phyloP scores from a whole-genome alignment of 495 filamentous ascomycete genomes.

The Penicillium paradoxum region DNA sequence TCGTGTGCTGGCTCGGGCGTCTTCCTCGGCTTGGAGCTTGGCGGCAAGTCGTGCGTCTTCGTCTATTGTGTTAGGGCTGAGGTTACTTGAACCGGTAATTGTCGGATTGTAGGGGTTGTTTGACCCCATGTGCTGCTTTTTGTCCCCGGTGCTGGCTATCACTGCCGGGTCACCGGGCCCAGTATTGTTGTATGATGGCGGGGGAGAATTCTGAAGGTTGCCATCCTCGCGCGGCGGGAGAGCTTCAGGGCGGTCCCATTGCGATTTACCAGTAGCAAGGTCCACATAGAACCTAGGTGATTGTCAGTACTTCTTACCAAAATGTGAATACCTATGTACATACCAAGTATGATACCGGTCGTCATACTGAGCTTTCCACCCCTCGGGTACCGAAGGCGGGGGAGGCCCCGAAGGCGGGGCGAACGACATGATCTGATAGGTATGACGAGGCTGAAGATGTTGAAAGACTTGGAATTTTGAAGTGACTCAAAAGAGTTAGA shows the following conservation, averaged over 20 bases:
- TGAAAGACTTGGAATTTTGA: background rate
- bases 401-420: constrained; percentile 72
- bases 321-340: constrained; percentile 12
- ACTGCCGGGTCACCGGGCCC: constrained; percentile 32
- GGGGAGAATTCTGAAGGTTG: constrained; percentile 47
- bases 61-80: constrained; percentile 40
- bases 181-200: constrained; percentile 58
- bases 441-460: background rate
- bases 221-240: constrained; percentile 48
- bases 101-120: constrained; percentile 56
- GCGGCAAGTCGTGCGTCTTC: constrained; percentile 72
- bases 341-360: constrained; percentile 75
- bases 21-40: constrained; percentile 76
- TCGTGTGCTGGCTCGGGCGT: constrained; percentile 50
- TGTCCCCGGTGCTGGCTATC: constrained; percentile 41
- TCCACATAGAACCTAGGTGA: constrained; percentile 77
- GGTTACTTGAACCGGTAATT: constrained; percentile 8
- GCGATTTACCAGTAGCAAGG: constrained; percentile 75
- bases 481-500: background rate
- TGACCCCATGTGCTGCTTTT: constrained; percentile 50
- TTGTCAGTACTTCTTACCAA: constrained; percentile 16
- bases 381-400: constrained; percentile 80
- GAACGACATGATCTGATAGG: constrained; percentile 27
- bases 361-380: constrained; percentile 80
- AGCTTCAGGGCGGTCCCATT: constrained; percentile 75